These are phyloP conservation scores for Trametes pubescens DNA, from an alignment of 1,284 basidiomycete genomes.

Conservation along the genomic window DNA sequence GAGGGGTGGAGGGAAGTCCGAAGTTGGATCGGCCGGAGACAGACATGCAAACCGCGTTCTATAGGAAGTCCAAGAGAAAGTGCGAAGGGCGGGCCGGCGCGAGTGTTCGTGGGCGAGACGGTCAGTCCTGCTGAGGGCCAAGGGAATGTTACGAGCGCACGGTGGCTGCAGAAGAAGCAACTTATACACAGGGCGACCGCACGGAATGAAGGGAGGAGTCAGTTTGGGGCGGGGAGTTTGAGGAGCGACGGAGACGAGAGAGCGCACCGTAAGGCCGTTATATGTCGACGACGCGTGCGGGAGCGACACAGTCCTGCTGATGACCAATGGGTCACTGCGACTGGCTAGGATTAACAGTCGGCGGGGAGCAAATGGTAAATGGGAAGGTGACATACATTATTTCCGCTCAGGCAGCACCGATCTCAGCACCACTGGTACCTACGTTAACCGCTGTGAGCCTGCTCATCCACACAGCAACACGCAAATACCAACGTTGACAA, in stretches of 20 bases:
- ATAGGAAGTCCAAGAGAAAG: neutral
- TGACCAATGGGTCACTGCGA: no score
- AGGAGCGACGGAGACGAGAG: neutral
- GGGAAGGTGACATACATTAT: constrained; percentile 67
- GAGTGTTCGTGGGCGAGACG: constrained; percentile 16
- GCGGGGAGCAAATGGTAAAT: neutral
- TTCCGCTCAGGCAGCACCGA: constrained; percentile 94
- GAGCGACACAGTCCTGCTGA: no score
- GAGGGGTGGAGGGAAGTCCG: constrained; percentile 42
- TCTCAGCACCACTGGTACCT: constrained; percentile 94
- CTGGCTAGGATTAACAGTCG: no score
- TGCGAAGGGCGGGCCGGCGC: constrained; percentile 17
- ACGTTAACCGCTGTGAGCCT: constrained; percentile 71
- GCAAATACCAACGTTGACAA: constrained; percentile 71
- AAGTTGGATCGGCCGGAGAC: constrained; percentile 37
- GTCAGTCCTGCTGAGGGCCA: constrained; percentile 33
- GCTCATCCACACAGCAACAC: constrained; percentile 15
- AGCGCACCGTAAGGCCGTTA: constrained; percentile 17
- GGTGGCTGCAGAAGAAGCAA: constrained; percentile 34
- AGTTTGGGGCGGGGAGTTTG: constrained; percentile 5
- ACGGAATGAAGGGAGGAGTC: constrained; percentile 16
- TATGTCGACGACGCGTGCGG: neutral
- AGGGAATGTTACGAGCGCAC: constrained; percentile 30
- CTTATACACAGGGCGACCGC: constrained; percentile 27
- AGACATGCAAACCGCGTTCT: constrained; percentile 33